These are phyloP conservation scores for Lichtheimia ornata DNA, from an alignment of 371 early-diverging fungal species.

Conservation along the genomic window DNA sequence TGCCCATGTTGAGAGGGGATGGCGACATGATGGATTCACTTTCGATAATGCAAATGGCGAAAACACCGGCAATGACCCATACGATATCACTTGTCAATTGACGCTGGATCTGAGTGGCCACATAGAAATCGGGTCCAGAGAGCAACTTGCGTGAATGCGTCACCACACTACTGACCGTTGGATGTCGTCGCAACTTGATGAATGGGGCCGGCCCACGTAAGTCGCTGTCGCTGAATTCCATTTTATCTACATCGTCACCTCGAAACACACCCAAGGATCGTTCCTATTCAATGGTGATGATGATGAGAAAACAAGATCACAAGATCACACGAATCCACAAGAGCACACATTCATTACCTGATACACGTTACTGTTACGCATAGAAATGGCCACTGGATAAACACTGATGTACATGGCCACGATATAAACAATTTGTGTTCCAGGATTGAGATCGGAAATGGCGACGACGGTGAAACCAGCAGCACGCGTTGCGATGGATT, in stretches of 20 bases:
- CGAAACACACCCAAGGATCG: slow-evolving; percentile 44
- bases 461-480: slow-evolving; percentile 45
- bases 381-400: slow-evolving; percentile 51
- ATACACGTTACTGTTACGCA: slow-evolving; percentile 50
- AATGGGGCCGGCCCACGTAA: slow-evolving; percentile 16
- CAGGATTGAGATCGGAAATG: slow-evolving; percentile 40
- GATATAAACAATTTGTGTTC: slow-evolving; percentile 43
- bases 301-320: too few relatives aligned
- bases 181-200: slow-evolving; percentile 24
- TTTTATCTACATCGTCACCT: slow-evolving; percentile 24
- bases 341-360: too few relatives aligned
- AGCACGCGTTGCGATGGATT: slow-evolving; percentile 41
- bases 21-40: slow-evolving; percentile 36
- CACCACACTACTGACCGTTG: slow-evolving; percentile 37
- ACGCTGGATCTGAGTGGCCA: slow-evolving; percentile 44
- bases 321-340: too few relatives aligned
- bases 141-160: slow-evolving; percentile 30
- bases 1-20: slow-evolving; percentile 35
- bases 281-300: slow-evolving; percentile 22
- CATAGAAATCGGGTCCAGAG: slow-evolving; percentile 41
- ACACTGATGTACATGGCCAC: slow-evolving; percentile 56
- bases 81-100: slow-evolving; percentile 46
- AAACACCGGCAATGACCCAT: slow-evolving; percentile 45
- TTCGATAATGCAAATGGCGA: slow-evolving; percentile 33
- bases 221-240: slow-evolving; percentile 14